phyloP scores from a whole-genome alignment of 352 stramenopile genomes.

The Phytophthora lateralis region DNA sequence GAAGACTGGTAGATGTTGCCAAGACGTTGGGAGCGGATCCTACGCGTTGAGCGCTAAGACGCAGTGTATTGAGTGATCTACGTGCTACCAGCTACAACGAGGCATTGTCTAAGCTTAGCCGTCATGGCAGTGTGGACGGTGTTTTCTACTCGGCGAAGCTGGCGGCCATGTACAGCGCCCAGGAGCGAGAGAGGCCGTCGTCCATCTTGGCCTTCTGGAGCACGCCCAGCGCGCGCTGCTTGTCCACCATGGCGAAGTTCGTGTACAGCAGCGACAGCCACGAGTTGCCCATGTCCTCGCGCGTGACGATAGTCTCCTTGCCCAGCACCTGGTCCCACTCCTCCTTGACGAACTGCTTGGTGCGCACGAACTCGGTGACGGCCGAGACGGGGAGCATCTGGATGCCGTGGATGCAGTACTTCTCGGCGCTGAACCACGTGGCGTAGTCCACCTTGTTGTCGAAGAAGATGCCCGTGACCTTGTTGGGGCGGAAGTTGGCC shows the following conservation, averaged over 20 bases:
- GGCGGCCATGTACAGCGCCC: conserved; percentile 78
- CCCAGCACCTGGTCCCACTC: conserved; percentile 66
- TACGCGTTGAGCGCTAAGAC: neutral
- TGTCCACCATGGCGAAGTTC: conserved; percentile 66
- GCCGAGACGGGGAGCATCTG: conserved; percentile 81
- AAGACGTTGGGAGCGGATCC: no score
- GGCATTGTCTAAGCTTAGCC: neutral
- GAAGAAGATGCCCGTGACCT: conserved; percentile 78
- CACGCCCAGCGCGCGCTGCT: conserved; percentile 54
- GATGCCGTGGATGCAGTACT: conserved; percentile 81
- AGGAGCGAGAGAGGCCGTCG: conserved; percentile 69
- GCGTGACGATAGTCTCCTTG: conserved; percentile 53
- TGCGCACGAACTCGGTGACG: conserved; percentile 62
- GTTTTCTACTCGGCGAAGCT: conserved; percentile 37
- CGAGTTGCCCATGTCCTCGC: conserved; percentile 42
- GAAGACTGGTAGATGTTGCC: neutral
- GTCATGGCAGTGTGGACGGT: neutral
- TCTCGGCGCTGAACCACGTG: conserved; percentile 78
- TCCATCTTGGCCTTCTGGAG: conserved; percentile 68
- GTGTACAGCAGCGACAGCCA: conserved; percentile 63
- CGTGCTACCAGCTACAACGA: neutral
- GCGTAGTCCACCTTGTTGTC: conserved; percentile 84
- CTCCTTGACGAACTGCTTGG: conserved; percentile 56
- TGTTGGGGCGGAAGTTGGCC: conserved; percentile 55
- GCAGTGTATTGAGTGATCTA: neutral